phyloP scores from a whole-genome alignment of 2,329 filamentous ascomycete genomes.

The Dactylellina parvicollis region DNA sequence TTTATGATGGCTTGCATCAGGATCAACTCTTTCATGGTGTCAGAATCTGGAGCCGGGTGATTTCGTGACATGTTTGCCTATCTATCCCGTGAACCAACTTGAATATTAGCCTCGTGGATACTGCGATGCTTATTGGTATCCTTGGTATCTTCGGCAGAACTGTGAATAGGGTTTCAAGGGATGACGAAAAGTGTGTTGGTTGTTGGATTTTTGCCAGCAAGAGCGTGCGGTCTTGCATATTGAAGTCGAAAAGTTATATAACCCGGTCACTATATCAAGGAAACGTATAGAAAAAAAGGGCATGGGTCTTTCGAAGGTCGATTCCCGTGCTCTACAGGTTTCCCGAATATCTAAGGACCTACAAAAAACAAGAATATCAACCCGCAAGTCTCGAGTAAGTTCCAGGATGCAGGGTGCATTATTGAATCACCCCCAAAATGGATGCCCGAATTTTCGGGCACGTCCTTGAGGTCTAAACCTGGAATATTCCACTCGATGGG shows the following conservation, averaged over 20 bases:
- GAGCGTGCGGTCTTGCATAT: neutral
- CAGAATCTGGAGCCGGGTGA: conserved; percentile 37
- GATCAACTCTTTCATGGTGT: conserved; percentile 43
- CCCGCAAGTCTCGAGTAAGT: no score
- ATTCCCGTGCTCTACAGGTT: no score
- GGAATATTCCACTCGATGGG: no score
- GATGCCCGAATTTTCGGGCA: conserved; percentile 2
- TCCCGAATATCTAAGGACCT: no score
- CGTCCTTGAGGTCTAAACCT: neutral
- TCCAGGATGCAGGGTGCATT: neutral
- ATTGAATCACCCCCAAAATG: neutral
- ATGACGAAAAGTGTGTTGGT: conserved; percentile 7
- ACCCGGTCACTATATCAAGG: neutral
- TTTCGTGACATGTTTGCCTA: conserved; percentile 20
- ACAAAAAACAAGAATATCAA: no score
- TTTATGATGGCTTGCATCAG: conserved; percentile 50
- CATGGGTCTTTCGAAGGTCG: neutral
- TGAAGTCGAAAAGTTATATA: neutral
- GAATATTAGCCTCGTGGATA: neutral
- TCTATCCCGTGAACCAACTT: neutral
- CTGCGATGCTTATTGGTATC: neutral
- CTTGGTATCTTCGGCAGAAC: neutral
- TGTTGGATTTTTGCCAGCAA: conserved; percentile 20
- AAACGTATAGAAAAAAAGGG: neutral
- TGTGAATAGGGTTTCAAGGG: neutral